Base-by-base conservation (phyloP, 116 monocot genomes). In the Iris pallida region DNA sequence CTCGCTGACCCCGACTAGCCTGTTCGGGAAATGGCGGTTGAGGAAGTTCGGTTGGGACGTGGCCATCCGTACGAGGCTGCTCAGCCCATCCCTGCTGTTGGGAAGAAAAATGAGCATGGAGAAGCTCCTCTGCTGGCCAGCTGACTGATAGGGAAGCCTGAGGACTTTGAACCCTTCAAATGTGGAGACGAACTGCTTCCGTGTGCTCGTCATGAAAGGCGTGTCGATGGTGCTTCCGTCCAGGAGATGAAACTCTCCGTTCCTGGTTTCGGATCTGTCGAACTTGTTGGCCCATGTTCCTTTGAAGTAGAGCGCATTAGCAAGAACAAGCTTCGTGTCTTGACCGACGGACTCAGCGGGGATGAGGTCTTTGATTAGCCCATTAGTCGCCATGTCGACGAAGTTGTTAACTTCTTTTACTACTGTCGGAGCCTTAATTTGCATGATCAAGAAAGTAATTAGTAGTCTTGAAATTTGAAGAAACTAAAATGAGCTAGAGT, bases 101-200 rank as follows among this genome's bases (percentile, higher is more conserved):
- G 93, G 90, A 4, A 93, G 80, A 61, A 82, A 81, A 10, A 89
- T 47, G 59, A 82, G 86, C 93, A 93, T 78, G n/a, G 84, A 89
- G 54, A 86, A 85, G 14, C 67, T 82, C 53, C 78, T 78, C 30
- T 46, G 78, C 80, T 68, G 81, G n/a, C n/a, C n/a, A n/a, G n/a
- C n/a, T n/a, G n/a, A n/a, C n/a, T n/a, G n/a, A n/a, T n/a, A n/a
- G n/a, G n/a, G n/a, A n/a, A n/a, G n/a, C n/a, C n/a, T n/a, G n/a
- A n/a, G n/a, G n/a, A n/a, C n/a, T n/a, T n/a, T 78, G 44, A 93
- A 89, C 11, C 81, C 86, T 18, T 72, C 16, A 16, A 61, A 68
- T 6, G 70, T 16, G 12, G 76, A 63, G 18, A 86, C n/a, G 51
- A 70, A 74, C 51, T 86, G 83, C 5, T 78, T 57, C 8, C 65